phyloP scores from a whole-genome alignment of 352 stramenopile species.

The Thalassiosira livingstoniorum region DNA sequence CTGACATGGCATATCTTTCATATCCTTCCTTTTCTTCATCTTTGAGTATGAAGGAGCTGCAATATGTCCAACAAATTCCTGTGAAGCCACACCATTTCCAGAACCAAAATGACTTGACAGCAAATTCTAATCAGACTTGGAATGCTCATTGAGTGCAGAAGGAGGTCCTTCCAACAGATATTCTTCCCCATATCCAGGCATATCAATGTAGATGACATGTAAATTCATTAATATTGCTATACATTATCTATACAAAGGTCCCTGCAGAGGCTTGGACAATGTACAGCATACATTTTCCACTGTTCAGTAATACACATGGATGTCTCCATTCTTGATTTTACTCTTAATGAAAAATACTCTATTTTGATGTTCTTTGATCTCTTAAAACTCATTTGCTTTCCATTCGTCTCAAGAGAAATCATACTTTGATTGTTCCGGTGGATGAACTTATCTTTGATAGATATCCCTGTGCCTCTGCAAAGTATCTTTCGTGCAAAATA shows the following conservation, averaged over 20 bases:
- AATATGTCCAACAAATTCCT: too few species aligned
- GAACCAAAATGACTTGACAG: too few species aligned
- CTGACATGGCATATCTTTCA: too few species aligned
- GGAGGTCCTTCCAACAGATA: background rate
- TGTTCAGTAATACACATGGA: background rate
- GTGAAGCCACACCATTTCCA: too few species aligned
- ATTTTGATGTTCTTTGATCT: background rate
- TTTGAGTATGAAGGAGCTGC: too few species aligned
- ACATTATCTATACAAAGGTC: background rate
- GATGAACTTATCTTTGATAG: slow-evolving; percentile 1
- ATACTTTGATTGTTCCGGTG: slow-evolving; percentile 43
- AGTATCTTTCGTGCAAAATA: slow-evolving; percentile 40
- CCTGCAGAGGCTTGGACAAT: background rate
- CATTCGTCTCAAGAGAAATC: slow-evolving; percentile 3
- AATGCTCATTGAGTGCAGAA: too few species aligned
- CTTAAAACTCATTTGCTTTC: background rate
- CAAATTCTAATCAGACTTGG: too few species aligned
- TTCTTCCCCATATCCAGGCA: background rate
- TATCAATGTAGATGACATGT: background rate
- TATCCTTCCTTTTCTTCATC: too few species aligned
- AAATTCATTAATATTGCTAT: background rate
- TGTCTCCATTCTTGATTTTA: background rate
- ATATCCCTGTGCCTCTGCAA: slow-evolving; percentile 36
- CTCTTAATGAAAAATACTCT: background rate
- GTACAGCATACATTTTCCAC: too few species aligned